Base-by-base conservation (phyloP, 176 grass and related monocot species). In the Juncus inflexus region DNA sequence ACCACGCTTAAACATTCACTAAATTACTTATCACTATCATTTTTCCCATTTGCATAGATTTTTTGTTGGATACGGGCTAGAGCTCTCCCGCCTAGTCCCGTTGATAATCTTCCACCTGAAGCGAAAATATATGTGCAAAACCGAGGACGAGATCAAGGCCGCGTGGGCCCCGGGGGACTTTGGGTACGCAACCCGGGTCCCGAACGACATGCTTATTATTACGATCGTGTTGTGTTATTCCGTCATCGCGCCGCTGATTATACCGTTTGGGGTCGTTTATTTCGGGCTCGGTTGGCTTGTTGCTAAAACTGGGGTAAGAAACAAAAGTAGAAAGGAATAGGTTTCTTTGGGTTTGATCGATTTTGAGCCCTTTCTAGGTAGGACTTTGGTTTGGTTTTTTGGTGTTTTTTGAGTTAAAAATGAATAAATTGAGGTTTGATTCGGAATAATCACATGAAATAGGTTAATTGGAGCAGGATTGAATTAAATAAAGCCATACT, bases 51-150 rank as follows among this genome's bases (percentile, higher is more conserved):
- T 77, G 49, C 2, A n/a, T 80, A 99, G 94, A 74, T 92, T 90
- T 76, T 99, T 99, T 45, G 78, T 99, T 74, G 94, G 94, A 52
- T 99, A 99, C 52, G 94, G 89, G 40, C 94, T 99, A 61, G 83
- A 99, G 64, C 80, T 92, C 15, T 99, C 94, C 40, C 94, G 85
- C 1, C 5, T 99, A 71, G 89, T 92, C 58, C 94, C 94, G 62
- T 67, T 99, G 52, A 83, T 99, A 60, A 92, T 99, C 59, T 99
- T 92, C 69, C 79, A 90, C 61, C 65, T 99, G n/a, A 99, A 99
- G 62, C 92, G 58, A 69, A 99, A 86, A 74, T 99, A 81, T 15
- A 83, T 99, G 38, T 99, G 94, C 69, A 99, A 99, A 76, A 99
- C 94, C 0, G 94, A 99, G 50, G 83, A 87, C 41, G 94, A 99